Percentiles rank a stretch among this genome's conserved stretches.
phyloP scores from a whole-genome alignment of 129 eudicot species.

The Chrysanthemum makinoi region DNA sequence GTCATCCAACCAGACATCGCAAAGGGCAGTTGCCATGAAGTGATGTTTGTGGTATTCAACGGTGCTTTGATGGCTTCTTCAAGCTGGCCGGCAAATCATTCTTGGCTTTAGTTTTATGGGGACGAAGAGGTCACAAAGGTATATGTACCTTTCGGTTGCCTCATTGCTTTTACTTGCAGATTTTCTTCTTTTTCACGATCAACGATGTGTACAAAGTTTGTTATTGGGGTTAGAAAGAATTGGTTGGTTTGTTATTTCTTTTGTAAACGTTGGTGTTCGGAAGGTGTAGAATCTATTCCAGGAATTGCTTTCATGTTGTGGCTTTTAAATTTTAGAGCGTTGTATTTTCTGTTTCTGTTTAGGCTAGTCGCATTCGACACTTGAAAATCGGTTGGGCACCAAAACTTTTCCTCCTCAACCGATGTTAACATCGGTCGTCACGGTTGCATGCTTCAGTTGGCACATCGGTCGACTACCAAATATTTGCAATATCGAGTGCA shows the following conservation, averaged over 20 bases:
- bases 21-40: constrained; percentile 61
- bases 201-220: constrained; percentile 40
- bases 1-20: constrained; percentile 40
- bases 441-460: too few species aligned
- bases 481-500: too few species aligned
- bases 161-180: constrained; percentile 29
- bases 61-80: not conserved
- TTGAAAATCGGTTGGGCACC: too few species aligned
- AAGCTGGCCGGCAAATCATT: constrained; percentile 77
- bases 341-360: not conserved
- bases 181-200: constrained; percentile 1
- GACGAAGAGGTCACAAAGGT: constrained; percentile 25
- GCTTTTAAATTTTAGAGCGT: not conserved
- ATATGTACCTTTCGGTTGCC: constrained; percentile 23
- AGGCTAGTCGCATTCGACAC: too few species aligned
- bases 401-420: too few species aligned
- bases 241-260: constrained; percentile 30
- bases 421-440: too few species aligned
- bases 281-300: constrained; percentile 19
- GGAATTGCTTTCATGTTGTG: constrained; percentile 3
- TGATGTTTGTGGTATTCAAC: constrained; percentile 22
- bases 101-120: constrained; percentile 62
- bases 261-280: constrained; percentile 24
- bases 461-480: too few species aligned
- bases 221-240: constrained; percentile 29